These are phyloP conservation scores for Saururus chinensis DNA, from an alignment of 164 flowering plant genomes.

Conservation along the genomic window DNA sequence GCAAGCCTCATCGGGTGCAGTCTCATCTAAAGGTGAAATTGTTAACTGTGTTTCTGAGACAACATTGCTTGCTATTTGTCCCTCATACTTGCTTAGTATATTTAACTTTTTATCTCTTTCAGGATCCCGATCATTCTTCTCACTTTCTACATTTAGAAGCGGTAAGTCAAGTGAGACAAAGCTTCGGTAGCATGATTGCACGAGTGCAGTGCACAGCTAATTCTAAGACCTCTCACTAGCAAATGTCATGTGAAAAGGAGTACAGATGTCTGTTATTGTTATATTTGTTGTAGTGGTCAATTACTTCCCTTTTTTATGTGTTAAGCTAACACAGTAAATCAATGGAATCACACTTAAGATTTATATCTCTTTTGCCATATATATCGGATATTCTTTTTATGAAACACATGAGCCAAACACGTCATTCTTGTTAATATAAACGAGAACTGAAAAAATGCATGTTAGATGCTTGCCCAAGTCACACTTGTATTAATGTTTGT, in stretches of 20 bases:
- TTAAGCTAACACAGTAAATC: too few species aligned
- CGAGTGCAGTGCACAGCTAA: not conserved
- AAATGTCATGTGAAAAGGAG: not conserved
- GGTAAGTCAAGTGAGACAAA: constrained; percentile 46
- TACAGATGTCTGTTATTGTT: not conserved
- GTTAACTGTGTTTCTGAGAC: not conserved
- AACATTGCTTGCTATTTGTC: not conserved
- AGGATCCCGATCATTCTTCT: constrained; percentile 83
- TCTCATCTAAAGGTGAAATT: constrained; percentile 51
- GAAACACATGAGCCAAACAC: too few species aligned
- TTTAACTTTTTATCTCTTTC: constrained; percentile 17
- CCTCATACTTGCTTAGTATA: not conserved
- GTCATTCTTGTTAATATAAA: too few species aligned
- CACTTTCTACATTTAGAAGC: constrained; percentile 85
- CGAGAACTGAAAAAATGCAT: too few species aligned
- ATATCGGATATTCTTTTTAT: too few species aligned
- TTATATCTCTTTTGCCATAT: too few species aligned
- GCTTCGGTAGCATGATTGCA: constrained; percentile 12
- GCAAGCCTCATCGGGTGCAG: constrained; percentile 26
- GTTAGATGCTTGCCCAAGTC: too few species aligned
- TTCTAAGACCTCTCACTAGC: not conserved
- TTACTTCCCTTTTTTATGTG: too few species aligned
- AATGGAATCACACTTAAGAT: too few species aligned
- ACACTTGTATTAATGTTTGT: too few species aligned
- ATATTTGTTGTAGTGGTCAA: not conserved